Percentiles rank a stretch among this genome's conserved stretches.
Conservation (phyloP, 371 early-diverging fungal species). For the Neoconidiobolus thromboides region DNA sequence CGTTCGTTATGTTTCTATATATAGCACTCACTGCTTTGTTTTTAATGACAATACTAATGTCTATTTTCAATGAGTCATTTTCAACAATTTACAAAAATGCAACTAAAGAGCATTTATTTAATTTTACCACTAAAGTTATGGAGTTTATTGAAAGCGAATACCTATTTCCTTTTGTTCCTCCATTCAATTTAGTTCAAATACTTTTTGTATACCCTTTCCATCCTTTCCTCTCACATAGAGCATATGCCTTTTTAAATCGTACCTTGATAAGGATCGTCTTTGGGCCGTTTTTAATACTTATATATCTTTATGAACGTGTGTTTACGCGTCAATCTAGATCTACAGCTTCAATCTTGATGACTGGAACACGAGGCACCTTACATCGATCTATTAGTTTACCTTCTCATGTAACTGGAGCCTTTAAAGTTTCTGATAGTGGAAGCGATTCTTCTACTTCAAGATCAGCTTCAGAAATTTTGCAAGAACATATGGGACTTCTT, state of each 20-base stretch:
- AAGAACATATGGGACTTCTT: background rate
- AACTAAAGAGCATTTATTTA: background rate
- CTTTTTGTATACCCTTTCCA: background rate
- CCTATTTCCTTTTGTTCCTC: slow-evolving; percentile 7
- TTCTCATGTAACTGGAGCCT: too few species aligned
- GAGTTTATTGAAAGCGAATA: slow-evolving; percentile 2
- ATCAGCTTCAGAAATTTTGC: too few species aligned
- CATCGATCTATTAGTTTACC: too few species aligned
- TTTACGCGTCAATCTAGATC: background rate
- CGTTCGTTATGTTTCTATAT: slow-evolving; percentile 1
- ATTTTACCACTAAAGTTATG: slow-evolving; percentile 1
- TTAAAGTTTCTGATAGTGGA: too few species aligned
- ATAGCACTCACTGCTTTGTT: background rate
- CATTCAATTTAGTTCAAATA: slow-evolving; percentile 6
- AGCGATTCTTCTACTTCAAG: too few species aligned
- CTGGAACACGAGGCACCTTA: too few species aligned
- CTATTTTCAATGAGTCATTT: background rate
- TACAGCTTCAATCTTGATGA: background rate
- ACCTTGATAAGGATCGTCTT: background rate
- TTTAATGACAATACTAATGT: background rate
- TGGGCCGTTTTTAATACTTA: background rate
- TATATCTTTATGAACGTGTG: background rate
- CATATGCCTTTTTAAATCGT: background rate
- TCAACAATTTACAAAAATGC: background rate
- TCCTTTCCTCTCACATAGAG: background rate